phyloP scores from a whole-genome alignment of 345 rosid genomes.

The Chamaenerion angustifolium region DNA sequence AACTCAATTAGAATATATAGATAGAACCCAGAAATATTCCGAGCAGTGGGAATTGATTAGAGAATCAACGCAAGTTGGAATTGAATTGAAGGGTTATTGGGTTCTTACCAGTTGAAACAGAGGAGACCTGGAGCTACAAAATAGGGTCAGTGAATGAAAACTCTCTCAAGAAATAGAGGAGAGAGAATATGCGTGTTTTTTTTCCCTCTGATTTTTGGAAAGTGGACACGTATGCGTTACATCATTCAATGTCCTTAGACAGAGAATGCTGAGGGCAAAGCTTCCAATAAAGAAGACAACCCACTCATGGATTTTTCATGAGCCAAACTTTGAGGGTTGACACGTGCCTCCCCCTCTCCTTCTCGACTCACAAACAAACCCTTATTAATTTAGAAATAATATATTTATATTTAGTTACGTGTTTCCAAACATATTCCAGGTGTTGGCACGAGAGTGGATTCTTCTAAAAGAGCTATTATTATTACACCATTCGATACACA shows the following conservation, averaged over 20 bases:
- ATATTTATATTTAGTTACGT: too few relatives aligned
- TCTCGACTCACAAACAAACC: constrained; percentile 5
- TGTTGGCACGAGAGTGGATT: too few relatives aligned
- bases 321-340: constrained; percentile 11
- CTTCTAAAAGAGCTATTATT: too few relatives aligned
- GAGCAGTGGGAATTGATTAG: too few relatives aligned
- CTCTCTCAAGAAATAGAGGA: constrained; percentile 1
- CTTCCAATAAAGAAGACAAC: neutral
- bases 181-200: neutral
- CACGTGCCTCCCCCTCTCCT: constrained; percentile 27
- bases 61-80: too few relatives aligned
- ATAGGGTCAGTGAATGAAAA: constrained; percentile 1
- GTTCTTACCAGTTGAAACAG: constrained; percentile 19
- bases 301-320: constrained; percentile 9
- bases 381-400: too few relatives aligned
- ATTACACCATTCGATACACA: too few relatives aligned
- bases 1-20: too few relatives aligned
- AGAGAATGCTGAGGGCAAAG: neutral
- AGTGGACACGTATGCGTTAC: constrained; percentile 36
- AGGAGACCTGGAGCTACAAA: constrained; percentile 12
- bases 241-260: constrained; percentile 18
- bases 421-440: too few relatives aligned
- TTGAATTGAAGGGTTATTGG: too few relatives aligned
- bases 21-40: too few relatives aligned
- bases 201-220: neutral